These are phyloP conservation scores for Dillenia turbinata DNA, from an alignment of 164 flowering plant genomes.

Conservation along the genomic window DNA sequence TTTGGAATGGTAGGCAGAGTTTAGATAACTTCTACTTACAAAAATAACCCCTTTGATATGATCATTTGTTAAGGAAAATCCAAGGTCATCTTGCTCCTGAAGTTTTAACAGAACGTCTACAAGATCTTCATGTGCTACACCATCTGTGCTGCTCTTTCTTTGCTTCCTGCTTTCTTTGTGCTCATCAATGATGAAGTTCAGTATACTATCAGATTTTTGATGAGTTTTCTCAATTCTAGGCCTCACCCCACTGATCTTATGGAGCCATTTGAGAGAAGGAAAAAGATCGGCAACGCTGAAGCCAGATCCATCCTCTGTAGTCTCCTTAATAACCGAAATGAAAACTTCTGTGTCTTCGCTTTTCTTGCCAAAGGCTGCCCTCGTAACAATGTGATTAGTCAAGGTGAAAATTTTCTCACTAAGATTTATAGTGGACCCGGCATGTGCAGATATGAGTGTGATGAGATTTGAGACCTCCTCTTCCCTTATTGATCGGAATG, in stretches of 20 bases:
- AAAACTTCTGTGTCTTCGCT: constrained; percentile 15
- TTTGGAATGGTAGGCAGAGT: no score
- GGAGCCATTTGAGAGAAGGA: neutral
- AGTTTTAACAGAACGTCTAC: no score
- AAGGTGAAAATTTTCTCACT: constrained; percentile 11
- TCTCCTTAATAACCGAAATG: constrained; percentile 4
- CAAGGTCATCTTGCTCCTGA: no score
- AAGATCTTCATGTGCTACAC: neutral
- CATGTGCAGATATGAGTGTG: constrained; percentile 4
- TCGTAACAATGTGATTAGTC: constrained; percentile 11
- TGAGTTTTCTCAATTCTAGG: neutral
- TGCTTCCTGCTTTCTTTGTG: neutral
- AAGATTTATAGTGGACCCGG: constrained; percentile 18
- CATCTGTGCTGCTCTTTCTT: neutral
- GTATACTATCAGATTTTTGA: neutral
- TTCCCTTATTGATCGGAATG: constrained; percentile 18
- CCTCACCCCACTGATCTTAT: neutral
- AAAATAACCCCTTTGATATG: no score
- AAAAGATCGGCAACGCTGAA: constrained; percentile 14
- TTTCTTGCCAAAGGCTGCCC: constrained; percentile 26
- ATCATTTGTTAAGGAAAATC: no score
- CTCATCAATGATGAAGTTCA: neutral
- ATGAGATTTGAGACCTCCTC: constrained; percentile 21
- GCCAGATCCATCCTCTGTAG: constrained; percentile 2
- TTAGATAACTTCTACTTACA: no score